A percentile compares a stretch with the other conserved stretches of the same genome.
Evolutionary conservation across 495 filamentous ascomycete species (phyloP).

Genomic region (Talaromyces nanjingensis): DNA sequence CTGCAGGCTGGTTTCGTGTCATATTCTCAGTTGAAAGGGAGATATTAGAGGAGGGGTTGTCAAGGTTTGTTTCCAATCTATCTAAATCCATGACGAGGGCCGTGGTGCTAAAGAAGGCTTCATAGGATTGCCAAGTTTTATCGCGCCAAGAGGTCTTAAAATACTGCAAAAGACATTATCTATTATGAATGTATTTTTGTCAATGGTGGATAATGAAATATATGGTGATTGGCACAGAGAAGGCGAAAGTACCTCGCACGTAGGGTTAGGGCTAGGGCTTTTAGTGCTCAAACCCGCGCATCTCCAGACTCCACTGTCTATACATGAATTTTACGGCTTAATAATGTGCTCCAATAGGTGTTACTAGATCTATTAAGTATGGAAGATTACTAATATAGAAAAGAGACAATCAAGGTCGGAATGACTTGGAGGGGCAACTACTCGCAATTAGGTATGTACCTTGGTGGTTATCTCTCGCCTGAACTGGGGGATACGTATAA

Average conservation of each 20-base stretch:
- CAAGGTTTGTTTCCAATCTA: constrained; percentile 21
- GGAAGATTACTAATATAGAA: neutral
- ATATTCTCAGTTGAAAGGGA: constrained; percentile 32
- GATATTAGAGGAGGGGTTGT: constrained; percentile 25
- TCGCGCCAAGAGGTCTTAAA: too few species aligned
- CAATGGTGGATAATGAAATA: too few species aligned
- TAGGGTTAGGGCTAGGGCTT: neutral
- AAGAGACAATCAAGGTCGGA: neutral
- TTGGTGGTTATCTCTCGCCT: too few species aligned
- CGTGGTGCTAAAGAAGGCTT: neutral
- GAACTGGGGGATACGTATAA: neutral
- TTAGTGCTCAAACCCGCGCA: constrained; percentile 8
- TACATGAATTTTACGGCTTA: too few species aligned
- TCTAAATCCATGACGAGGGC: too few species aligned
- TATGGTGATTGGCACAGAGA: too few species aligned
- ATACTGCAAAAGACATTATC: too few species aligned
- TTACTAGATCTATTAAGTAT: neutral
- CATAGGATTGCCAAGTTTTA: constrained; percentile 1
- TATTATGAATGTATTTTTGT: neutral
- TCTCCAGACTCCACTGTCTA: neutral
- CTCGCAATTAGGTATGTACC: neutral
- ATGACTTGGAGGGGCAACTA: neutral
- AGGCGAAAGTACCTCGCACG: too few species aligned
- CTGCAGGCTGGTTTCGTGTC: constrained; percentile 42
- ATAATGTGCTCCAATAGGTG: too few species aligned